A percentile compares a stretch with the other conserved stretches of the same genome.
These are phyloP conservation scores for Termitomyces heimii DNA, from an alignment of 768 basidiomycete species.

Conservation along the genomic window DNA sequence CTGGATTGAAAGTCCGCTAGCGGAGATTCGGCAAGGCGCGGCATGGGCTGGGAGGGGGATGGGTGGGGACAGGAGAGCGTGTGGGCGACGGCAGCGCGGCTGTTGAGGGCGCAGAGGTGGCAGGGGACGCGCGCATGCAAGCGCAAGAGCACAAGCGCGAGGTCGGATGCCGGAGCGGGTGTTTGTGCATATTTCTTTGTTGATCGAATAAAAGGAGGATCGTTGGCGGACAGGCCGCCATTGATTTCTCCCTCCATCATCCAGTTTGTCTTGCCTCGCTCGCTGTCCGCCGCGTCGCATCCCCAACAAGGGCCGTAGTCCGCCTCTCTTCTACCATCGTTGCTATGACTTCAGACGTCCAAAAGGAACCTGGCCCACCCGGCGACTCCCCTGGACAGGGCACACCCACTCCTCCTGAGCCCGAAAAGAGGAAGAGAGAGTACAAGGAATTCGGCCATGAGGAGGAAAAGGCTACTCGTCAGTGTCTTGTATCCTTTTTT, in stretches of 20 bases:
- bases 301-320: conserved; percentile 20
- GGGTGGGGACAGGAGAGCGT: neutral
- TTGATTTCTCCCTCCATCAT: conserved; percentile 17
- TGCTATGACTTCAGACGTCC: conserved; percentile 35
- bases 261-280: conserved; percentile 5
- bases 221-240: conserved; percentile 12
- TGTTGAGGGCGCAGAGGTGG: neutral
- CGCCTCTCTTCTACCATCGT: conserved; percentile 14
- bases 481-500: conserved; percentile 24
- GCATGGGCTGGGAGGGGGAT: neutral
- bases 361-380: conserved; percentile 64
- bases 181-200: conserved; percentile 18
- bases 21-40: neutral
- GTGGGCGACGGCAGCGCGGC: neutral
- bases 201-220: conserved; percentile 21
- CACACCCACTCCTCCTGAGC: conserved; percentile 19
- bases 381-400: conserved; percentile 33
- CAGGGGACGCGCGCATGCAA: neutral
- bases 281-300: conserved; percentile 1
- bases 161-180: conserved; percentile 4
- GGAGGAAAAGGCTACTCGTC: conserved; percentile 60
- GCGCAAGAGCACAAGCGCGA: neutral
- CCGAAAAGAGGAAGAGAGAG: conserved; percentile 65
- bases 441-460: conserved; percentile 86
- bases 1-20: neutral